phyloP scores from a whole-genome alignment of 805 yeast species.

The Yarrowia alimentaria region DNA sequence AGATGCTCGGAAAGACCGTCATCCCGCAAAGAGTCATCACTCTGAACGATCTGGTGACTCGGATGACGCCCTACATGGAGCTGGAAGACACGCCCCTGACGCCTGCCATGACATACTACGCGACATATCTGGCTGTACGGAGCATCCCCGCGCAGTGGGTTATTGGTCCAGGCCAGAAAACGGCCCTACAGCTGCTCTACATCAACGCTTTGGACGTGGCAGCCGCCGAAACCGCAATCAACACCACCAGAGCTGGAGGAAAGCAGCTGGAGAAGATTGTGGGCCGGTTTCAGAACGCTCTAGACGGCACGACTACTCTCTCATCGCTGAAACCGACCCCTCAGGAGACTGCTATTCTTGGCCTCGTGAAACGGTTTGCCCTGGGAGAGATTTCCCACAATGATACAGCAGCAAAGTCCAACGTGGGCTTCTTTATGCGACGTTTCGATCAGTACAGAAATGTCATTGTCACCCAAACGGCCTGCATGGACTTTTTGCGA shows the following conservation, averaged over 20 bases:
- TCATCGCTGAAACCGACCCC: background rate
- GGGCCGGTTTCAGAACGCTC: background rate
- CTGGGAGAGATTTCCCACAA: slow-evolving; percentile 31
- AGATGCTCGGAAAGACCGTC: background rate
- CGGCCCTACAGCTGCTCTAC: slow-evolving; percentile 2
- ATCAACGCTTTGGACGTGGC: slow-evolving; percentile 14
- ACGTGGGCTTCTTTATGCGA: slow-evolving; percentile 25
- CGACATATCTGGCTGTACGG: slow-evolving; percentile 19
- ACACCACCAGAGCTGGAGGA: slow-evolving; percentile 13
- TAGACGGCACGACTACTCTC: background rate
- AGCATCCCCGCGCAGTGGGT: slow-evolving; percentile 20
- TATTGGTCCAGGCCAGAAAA: slow-evolving; percentile 1
- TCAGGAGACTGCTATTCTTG: background rate
- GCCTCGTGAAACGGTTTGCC: slow-evolving; percentile 31
- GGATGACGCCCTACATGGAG: slow-evolving; percentile 1
- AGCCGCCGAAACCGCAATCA: slow-evolving; percentile 3
- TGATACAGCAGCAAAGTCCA: slow-evolving; percentile 30
- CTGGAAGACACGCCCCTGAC: slow-evolving; percentile 4
- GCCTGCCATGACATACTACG: slow-evolving; percentile 10
- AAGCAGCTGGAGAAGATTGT: background rate
- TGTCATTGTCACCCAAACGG: background rate
- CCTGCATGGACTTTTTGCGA: slow-evolving; percentile 5
- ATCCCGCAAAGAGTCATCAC: slow-evolving; percentile 17
- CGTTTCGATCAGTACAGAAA: background rate
- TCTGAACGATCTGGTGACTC: slow-evolving; percentile 8